These are phyloP conservation scores for Bremia lactucae DNA, from an alignment of 352 stramenopile genomes.

Conservation along the genomic window DNA sequence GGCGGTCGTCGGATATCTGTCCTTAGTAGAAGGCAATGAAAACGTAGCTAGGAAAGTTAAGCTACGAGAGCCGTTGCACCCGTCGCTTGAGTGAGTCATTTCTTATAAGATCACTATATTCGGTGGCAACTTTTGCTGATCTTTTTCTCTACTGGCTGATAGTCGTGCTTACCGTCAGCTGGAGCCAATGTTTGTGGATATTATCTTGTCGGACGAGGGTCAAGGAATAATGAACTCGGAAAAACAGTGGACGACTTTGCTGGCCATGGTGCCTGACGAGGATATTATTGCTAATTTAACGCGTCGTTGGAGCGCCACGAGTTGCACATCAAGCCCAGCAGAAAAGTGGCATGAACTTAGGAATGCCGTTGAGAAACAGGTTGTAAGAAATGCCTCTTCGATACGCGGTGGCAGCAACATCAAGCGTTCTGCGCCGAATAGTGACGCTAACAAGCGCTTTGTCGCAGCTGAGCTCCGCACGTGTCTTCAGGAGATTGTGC, in stretches of 20 bases:
- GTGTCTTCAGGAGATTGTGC: constrained; percentile 93
- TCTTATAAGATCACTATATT: background rate
- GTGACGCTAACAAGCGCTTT: constrained; percentile 43
- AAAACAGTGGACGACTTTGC: constrained; percentile 85
- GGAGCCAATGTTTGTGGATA: constrained; percentile 91
- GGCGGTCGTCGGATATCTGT: constrained; percentile 95
- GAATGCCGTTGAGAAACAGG: constrained; percentile 52
- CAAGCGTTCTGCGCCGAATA: constrained; percentile 28
- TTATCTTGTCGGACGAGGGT: constrained; percentile 85
- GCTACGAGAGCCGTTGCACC: constrained; percentile 88
- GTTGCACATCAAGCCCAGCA: constrained; percentile 40
- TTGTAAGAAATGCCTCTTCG: constrained; percentile 40
- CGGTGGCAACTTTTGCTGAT: background rate
- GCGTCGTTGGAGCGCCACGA: constrained; percentile 41
- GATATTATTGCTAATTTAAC: constrained; percentile 60
- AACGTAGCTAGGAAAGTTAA: constrained; percentile 86
- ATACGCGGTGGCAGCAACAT: constrained; percentile 34
- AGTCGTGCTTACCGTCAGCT: constrained; percentile 89
- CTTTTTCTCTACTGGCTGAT: constrained; percentile 2
- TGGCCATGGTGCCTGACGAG: constrained; percentile 90
- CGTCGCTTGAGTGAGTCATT: constrained; percentile 76
- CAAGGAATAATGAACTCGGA: constrained; percentile 85
- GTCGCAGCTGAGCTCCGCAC: constrained; percentile 60
- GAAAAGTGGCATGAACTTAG: constrained; percentile 87
- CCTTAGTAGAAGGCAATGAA: constrained; percentile 87